A percentile compares a stretch with the other conserved stretches of the same genome.
These are phyloP conservation scores for Plasmodium fragile DNA, from an alignment of 169 alveolate genomes.

Conservation along the genomic window DNA sequence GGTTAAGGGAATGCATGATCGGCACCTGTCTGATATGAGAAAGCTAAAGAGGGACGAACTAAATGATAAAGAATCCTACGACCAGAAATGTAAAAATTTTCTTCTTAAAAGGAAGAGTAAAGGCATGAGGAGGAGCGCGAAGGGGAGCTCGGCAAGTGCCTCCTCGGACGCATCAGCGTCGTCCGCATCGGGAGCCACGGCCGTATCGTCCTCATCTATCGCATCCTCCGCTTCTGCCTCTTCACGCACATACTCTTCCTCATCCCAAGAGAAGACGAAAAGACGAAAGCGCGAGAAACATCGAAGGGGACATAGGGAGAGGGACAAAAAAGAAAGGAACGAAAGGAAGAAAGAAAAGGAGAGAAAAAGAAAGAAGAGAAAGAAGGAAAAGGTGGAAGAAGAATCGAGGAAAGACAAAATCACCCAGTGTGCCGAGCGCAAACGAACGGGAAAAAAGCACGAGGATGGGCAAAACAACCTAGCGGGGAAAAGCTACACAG, in stretches of 20 bases:
- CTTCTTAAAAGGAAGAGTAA: conserved; percentile 24
- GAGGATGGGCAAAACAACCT: not conserved
- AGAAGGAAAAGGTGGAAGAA: not conserved
- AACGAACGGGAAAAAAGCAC: conserved; percentile 9
- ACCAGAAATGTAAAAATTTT: conserved; percentile 53
- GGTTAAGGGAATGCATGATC: conserved; percentile 32
- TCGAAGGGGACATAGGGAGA: conserved; percentile 1
- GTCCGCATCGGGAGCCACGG: not conserved
- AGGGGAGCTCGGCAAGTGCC: not conserved
- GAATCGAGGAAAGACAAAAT: not conserved
- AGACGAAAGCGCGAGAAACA: conserved; percentile 23
- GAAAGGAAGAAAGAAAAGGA: not conserved
- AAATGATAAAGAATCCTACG: conserved; percentile 56
- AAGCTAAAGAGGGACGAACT: conserved; percentile 44
- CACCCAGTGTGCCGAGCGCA: not conserved
- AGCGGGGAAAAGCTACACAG: not conserved
- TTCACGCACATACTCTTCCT: not conserved
- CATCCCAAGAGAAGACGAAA: conserved; percentile 10
- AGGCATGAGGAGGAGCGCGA: not conserved
- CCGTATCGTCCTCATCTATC: conserved; percentile 1
- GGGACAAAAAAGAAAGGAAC: conserved; percentile 17
- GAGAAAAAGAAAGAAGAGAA: not conserved
- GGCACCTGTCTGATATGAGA: conserved; percentile 30
- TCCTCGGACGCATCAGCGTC: not conserved
- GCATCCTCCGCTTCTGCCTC: not conserved